These are phyloP conservation scores for Schizosaccharomyces cryophilus DNA, from an alignment of 805 yeast genomes.

Conservation along the genomic window DNA sequence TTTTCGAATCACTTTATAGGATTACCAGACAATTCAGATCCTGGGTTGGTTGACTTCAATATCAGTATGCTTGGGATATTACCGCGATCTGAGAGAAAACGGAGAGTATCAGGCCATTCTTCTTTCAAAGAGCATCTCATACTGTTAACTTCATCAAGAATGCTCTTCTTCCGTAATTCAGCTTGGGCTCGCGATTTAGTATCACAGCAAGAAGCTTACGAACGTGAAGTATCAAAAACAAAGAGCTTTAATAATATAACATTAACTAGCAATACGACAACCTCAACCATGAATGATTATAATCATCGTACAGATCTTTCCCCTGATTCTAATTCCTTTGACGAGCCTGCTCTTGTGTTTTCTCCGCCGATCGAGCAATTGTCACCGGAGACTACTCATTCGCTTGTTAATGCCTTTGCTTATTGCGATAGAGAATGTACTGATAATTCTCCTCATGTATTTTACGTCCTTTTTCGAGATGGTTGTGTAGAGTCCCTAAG, in stretches of 20 bases:
- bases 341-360: constrained; percentile 6
- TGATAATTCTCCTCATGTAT: constrained; percentile 8
- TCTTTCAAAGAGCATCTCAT: constrained; percentile 21
- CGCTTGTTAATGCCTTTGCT: constrained; percentile 22
- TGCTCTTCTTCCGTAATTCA: constrained; percentile 19
- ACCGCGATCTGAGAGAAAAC: constrained; percentile 14
- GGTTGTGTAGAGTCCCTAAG: constrained; percentile 17
- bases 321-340: not conserved
- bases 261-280: not conserved
- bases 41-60: constrained; percentile 17
- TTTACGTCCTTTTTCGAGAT: constrained; percentile 14
- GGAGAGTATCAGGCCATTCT: constrained; percentile 10
- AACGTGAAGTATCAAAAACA: not conserved
- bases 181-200: constrained; percentile 15
- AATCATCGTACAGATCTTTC: not conserved
- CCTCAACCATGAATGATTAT: not conserved
- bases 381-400: constrained; percentile 15
- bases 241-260: not conserved
- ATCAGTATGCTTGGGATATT: constrained; percentile 18
- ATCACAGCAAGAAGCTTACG: constrained; percentile 7
- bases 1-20: constrained; percentile 10
- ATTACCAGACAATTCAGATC: constrained; percentile 11
- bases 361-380: constrained; percentile 17
- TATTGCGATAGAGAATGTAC: constrained; percentile 9
- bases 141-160: constrained; percentile 18